phyloP scores from a whole-genome alignment of 805 yeast species.

The Ogataea naganishii region DNA sequence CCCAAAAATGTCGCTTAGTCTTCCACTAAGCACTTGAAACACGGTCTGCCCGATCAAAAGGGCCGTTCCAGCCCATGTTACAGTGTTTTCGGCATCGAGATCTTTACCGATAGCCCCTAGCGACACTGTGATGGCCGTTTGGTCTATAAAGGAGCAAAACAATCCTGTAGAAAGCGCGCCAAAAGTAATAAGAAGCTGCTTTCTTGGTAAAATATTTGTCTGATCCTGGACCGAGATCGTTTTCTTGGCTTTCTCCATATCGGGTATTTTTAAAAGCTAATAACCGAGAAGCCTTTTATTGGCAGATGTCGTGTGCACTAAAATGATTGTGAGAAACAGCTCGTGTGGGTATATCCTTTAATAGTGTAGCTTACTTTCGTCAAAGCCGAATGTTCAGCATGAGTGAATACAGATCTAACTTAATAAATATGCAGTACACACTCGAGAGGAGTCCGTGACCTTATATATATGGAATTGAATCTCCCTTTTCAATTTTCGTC shows the following conservation, averaged over 20 bases:
- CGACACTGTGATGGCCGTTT: slow-evolving; percentile 39
- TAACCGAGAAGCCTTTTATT: too few relatives aligned
- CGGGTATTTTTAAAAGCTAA: too few relatives aligned
- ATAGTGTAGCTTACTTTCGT: too few relatives aligned
- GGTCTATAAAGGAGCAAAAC: slow-evolving; percentile 38
- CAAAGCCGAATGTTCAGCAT: too few relatives aligned
- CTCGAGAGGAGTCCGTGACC: too few relatives aligned
- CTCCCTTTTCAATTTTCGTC: too few relatives aligned
- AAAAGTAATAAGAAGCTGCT: slow-evolving; percentile 28
- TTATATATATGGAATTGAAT: too few relatives aligned
- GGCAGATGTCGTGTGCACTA: too few relatives aligned
- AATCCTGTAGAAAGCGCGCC: slow-evolving; percentile 29
- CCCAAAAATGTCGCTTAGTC: slow-evolving; percentile 48
- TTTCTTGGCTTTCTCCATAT: slow-evolving; percentile 6
- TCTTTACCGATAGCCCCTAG: slow-evolving; percentile 40
- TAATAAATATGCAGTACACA: too few relatives aligned
- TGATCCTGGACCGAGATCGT: slow-evolving; percentile 25
- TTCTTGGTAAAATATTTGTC: slow-evolving; percentile 29
- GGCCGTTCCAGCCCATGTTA: slow-evolving; percentile 55
- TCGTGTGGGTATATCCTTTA: too few relatives aligned
- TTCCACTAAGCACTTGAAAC: slow-evolving; percentile 45
- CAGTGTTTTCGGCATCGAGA: slow-evolving; percentile 35
- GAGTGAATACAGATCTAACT: too few relatives aligned
- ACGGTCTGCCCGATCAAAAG: slow-evolving; percentile 40
- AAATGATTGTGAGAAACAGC: too few relatives aligned